A percentile compares a stretch with the other conserved stretches of the same genome.
These are phyloP conservation scores for Colletotrichum aenigma DNA, from an alignment of 2,329 filamentous ascomycete species.

Conservation along the genomic window DNA sequence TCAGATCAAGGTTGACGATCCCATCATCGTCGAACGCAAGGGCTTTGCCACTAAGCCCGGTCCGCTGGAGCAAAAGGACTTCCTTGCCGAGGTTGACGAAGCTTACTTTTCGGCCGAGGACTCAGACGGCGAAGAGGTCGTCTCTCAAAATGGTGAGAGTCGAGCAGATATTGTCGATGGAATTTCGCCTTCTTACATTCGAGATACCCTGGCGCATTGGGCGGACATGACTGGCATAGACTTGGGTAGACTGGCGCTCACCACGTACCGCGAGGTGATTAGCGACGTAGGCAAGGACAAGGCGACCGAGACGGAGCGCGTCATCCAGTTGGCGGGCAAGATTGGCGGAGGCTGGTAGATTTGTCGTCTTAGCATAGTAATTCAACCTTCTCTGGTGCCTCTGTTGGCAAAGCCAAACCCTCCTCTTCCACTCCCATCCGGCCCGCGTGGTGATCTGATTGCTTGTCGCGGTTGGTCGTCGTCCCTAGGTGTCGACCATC, in stretches of 20 bases:
- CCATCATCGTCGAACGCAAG: slow-evolving; percentile 58
- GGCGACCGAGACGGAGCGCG: slow-evolving; percentile 74
- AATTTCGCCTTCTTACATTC: slow-evolving; percentile 69
- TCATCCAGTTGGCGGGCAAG: slow-evolving; percentile 87
- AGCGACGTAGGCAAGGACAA: slow-evolving; percentile 89
- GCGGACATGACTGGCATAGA: slow-evolving; percentile 71
- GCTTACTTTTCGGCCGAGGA: slow-evolving; percentile 85
- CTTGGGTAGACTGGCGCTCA: slow-evolving; percentile 76
- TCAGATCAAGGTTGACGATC: slow-evolving; percentile 90
- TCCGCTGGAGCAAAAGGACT: slow-evolving; percentile 82
- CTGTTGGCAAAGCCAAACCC: slow-evolving; percentile 78
- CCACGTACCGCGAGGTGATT: slow-evolving; percentile 89
- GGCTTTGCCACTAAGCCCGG: slow-evolving; percentile 62
- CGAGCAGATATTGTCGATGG: slow-evolving; percentile 59
- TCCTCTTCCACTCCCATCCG: slow-evolving; percentile 76
- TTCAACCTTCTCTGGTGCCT: slow-evolving; percentile 58
- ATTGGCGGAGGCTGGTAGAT: slow-evolving; percentile 90
- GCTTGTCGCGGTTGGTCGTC: slow-evolving; percentile 71
- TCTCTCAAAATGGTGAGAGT: slow-evolving; percentile 27
- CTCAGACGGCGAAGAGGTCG: slow-evolving; percentile 35
- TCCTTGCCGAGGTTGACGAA: slow-evolving; percentile 83
- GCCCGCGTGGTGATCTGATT: slow-evolving; percentile 76
- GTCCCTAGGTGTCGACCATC: slow-evolving; percentile 55
- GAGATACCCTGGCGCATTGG: slow-evolving; percentile 78
- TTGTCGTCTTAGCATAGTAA: slow-evolving; percentile 10